Conservation (phyloP, 2,329 filamentous ascomycete species). For the Nemania sp. region DNA sequence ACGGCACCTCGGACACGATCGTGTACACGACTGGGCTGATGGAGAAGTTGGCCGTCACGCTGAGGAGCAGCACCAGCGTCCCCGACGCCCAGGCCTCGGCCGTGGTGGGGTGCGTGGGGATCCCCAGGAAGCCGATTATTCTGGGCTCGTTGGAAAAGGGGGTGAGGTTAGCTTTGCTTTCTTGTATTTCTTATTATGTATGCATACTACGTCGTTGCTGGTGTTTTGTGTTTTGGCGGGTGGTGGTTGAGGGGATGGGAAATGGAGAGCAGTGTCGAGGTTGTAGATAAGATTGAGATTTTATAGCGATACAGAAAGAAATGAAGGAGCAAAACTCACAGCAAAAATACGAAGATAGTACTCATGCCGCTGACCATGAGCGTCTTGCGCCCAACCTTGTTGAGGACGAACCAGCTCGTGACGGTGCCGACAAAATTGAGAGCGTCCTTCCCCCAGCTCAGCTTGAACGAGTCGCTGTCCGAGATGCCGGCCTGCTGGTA, state of each 20-base stretch:
- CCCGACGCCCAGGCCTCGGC: conserved; percentile 50
- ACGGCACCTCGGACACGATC: conserved; percentile 53
- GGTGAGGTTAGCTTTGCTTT: conserved; percentile 3
- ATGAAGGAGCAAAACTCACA: conserved; percentile 39
- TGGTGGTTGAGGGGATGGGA: not conserved
- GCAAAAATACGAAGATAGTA: conserved; percentile 45
- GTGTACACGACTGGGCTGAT: conserved; percentile 53
- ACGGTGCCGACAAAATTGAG: conserved; percentile 49
- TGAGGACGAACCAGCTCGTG: conserved; percentile 47
- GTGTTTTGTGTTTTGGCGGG: not conserved
- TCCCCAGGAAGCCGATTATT: conserved; percentile 41
- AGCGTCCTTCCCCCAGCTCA: conserved; percentile 44
- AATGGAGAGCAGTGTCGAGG: not conserved
- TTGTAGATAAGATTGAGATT: not conserved
- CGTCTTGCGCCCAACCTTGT: conserved; percentile 46
- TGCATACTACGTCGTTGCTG: not conserved
- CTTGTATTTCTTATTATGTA: not conserved
- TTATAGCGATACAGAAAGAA: conserved; percentile 23
- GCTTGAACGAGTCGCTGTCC: conserved; percentile 39
- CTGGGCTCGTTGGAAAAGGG: conserved; percentile 13
- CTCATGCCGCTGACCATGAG: conserved; percentile 48
- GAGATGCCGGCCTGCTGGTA: conserved; percentile 45
- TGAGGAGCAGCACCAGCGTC: conserved; percentile 49
- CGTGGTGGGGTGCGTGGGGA: conserved; percentile 43
- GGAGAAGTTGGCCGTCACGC: conserved; percentile 50